Evolutionary conservation across 2,329 filamentous ascomycete genomes (phyloP).

Genomic region (Emmonsiellopsis sp.): DNA sequence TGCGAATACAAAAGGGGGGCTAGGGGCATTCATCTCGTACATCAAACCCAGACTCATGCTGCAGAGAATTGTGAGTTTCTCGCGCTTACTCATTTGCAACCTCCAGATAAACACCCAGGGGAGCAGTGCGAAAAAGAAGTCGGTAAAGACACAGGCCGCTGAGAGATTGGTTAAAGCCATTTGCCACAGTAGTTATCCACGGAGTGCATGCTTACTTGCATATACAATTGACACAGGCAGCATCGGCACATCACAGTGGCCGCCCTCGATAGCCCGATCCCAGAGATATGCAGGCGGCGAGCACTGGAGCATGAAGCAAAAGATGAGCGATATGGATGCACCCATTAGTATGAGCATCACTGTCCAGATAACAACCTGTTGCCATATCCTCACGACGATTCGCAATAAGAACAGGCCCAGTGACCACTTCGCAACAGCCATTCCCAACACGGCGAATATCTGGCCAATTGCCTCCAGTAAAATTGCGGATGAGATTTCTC

Average conservation of each 20-base stretch:
- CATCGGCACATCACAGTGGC: neutral
- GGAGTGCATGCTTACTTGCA: neutral
- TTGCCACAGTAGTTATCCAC: neutral
- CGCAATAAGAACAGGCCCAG: slow-evolving; percentile 33
- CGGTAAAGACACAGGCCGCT: slow-evolving; percentile 16
- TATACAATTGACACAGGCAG: neutral
- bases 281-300: neutral
- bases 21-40: slow-evolving; percentile 4
- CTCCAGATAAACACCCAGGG: slow-evolving; percentile 31
- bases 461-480: slow-evolving; percentile 16
- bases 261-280: neutral
- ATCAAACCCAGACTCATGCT: slow-evolving; percentile 31
- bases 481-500: neutral
- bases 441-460: slow-evolving; percentile 32
- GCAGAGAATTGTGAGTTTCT: slow-evolving; percentile 28
- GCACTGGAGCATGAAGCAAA: neutral
- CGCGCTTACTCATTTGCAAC: slow-evolving; percentile 28
- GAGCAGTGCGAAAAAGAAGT: slow-evolving; percentile 30
- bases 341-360: neutral
- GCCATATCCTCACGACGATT: slow-evolving; percentile 23
- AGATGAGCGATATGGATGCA: neutral
- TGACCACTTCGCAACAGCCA: slow-evolving; percentile 32
- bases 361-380: neutral
- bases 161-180: neutral
- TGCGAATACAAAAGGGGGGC: neutral